Percentiles rank a stretch among this genome's conserved stretches.
These are phyloP conservation scores for Rhodotorula mucilaginosa DNA, from an alignment of 1,284 basidiomycete species.

Conservation along the genomic window DNA sequence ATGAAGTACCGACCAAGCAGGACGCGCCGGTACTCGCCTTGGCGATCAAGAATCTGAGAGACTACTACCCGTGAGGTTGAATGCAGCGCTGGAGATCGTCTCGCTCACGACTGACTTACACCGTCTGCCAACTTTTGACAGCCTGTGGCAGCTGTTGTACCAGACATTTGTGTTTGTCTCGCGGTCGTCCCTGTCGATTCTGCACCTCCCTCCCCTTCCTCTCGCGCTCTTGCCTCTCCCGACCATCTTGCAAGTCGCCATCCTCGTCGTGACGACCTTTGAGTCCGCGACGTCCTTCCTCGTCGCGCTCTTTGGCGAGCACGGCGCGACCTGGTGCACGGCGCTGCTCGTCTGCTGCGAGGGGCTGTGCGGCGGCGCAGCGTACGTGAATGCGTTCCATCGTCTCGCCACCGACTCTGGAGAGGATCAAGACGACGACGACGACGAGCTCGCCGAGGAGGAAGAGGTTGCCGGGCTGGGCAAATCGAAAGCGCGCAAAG, in stretches of 20 bases:
- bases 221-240: slow-evolving; percentile 67
- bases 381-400: slow-evolving; percentile 43
- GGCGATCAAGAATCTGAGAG: slow-evolving; percentile 78
- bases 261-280: slow-evolving; percentile 32
- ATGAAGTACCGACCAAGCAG: slow-evolving; percentile 70
- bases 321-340: slow-evolving; percentile 33
- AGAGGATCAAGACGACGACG: slow-evolving; percentile 8
- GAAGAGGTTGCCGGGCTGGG: background rate
- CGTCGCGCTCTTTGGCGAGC: slow-evolving; percentile 25
- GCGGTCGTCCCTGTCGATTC: slow-evolving; percentile 77
- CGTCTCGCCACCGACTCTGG: slow-evolving; percentile 34
- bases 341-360: slow-evolving; percentile 38
- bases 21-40: slow-evolving; percentile 64
- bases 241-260: slow-evolving; percentile 40
- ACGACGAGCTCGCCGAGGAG: background rate
- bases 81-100: background rate
- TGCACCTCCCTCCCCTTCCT: slow-evolving; percentile 82
- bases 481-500: slow-evolving; percentile 8
- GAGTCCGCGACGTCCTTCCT: slow-evolving; percentile 34
- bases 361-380: slow-evolving; percentile 42
- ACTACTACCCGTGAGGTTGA: slow-evolving; percentile 88
- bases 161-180: slow-evolving; percentile 93
- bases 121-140: slow-evolving; percentile 11
- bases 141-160: slow-evolving; percentile 48
- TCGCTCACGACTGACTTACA: background rate